Base-by-base conservation (phyloP, 2,329 filamentous ascomycete genomes). In the Paecilomyces niveus region DNA sequence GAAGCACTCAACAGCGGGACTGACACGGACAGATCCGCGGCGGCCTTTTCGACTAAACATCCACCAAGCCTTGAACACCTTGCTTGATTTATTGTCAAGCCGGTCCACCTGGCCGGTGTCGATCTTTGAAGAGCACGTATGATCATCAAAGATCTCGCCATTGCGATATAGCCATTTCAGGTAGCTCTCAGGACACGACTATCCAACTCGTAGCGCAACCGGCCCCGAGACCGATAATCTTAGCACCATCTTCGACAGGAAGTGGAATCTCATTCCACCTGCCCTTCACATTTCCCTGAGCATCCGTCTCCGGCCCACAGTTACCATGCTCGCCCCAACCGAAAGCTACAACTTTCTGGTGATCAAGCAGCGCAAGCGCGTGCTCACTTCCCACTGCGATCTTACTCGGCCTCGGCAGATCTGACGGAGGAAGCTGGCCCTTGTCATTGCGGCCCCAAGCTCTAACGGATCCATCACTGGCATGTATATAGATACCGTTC, bases 261-360 rank as follows among this genome's bases (percentile, higher is more conserved):
- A 85, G 82, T 22, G 82, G 81, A 68, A 95, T 83, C 59, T 84
- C 76, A 68, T 88, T 92, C 80, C 83, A 90, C 60, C 80, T 80
- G 9, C 83, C 87, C 63, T 87, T 88, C 53, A 92, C 85, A 72
- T 89, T 84, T 54, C 85, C 85, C 61, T 82, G 77, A 18, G 81
- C 77, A 61, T 85, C 84, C 11, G 76, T 78, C 50, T 82, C 78
- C 35, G 85, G 83, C 2, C 94, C 94, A 72, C 94, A 99, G 71
- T 99, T 99, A 1, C 94, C 94, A 75, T 99, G 94, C 74, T 97
- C 93, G 1, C 92, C 92, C 94, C 94, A 99, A 21, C 94, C 94
- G 91, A 93, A 97, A 1, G 90, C 84, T 54, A 95, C 75, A 1
- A 96, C 85, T 55, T 87, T 83, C 1, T 85, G 85, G 21, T 82